Evolutionary conservation across 257 asterid species (phyloP), one percentile per base, ranked within the genome.

Genomic region (Ehretia macrophylla): DNA sequence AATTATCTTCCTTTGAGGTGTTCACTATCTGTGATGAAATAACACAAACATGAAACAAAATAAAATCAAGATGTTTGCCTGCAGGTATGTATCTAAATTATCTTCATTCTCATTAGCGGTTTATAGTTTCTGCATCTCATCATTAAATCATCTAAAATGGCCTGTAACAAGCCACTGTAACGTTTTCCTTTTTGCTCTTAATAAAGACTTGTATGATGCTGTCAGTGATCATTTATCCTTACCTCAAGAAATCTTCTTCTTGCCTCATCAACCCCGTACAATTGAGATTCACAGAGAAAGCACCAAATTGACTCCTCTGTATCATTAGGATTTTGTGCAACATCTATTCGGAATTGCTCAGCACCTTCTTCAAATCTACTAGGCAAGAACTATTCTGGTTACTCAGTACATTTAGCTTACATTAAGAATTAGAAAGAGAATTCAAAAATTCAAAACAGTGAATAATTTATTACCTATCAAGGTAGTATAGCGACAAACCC

Each of bases 221-320:
- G 8, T 18, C 0, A 14, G 18, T 12, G 12, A 20, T 16, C 8
- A 51, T 22, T 45, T 48, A 22, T 64, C 18, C 37, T 47, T 71
- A 86, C 96, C 95, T 85, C 88, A 49, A 91, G 79, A 79, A 80
- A 91, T 51, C 78, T 79, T 59, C 56, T 81, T 68, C 98, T 80
- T 53, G 98, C 95, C 78, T 88, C 94, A 72, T 81, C 85, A 51
- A 74, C 81, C 44, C 96, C 96, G 62, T 88, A 82, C 58, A 85
- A 53, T 68, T 81, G 94, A 68, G 96, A 89, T 77, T 91, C 98
- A 73, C 98, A 88, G n/a, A 91, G 92, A 75, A 85, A 91, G 72
- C 92, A 91, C 98, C 98, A 91, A 73, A 91, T 91, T 56, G 98
- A 88, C 78, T 91, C 98, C 66, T 91, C 98, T 1, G 96, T 91